Base-by-base conservation (phyloP, 1,139 yeast species). In the Scheffersomyces illinoinensis region DNA sequence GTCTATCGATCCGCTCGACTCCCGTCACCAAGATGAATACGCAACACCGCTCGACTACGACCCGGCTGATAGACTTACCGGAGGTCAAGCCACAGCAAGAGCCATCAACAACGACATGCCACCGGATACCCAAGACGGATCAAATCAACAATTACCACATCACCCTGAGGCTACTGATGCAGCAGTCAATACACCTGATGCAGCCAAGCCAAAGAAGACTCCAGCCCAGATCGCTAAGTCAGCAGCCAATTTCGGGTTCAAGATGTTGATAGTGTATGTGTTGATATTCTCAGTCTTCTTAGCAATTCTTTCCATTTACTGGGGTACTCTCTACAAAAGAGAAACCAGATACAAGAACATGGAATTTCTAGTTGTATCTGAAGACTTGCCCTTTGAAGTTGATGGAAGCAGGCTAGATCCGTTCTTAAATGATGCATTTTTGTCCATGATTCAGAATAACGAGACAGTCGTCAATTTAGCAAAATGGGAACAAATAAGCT, bases 241-340 rank as follows among this genome's bases (percentile, higher is more conserved):
- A 14, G 4, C 43, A 2, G 43, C 43, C 43, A 33, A 14, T 33
- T 33, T 10, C 17, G 51, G 26, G 26, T 19, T 48, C 26, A 48
- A 48, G 51, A 20, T 48, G n/a, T 24, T 48, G 26, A 48, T 48
- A 8, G 51, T 48, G 26, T 48, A 48, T 8, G 26, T 66, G 54
- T 60, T 64, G 56, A 64, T 74, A 54, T 73, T 71, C 49, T 56
- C 58, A 18, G 52, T 61, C 39, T 68, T 66, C 56, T 56, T 74
- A 47, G 76, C 69, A 6, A 64, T 82, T 10, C 76, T 86, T 60
- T 79, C 88, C 3, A 71, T 87, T 19, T 87, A 84, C 66, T 87
- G 91, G 90, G 91, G 89, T 1, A 75, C 89, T 0, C 72, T 81
- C 66, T 86, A 76, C 66, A 62, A 75, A 33, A 72, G 90, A 56